Conservation (phyloP, 305 asterid genomes). For the Solanum hybrid region DNA sequence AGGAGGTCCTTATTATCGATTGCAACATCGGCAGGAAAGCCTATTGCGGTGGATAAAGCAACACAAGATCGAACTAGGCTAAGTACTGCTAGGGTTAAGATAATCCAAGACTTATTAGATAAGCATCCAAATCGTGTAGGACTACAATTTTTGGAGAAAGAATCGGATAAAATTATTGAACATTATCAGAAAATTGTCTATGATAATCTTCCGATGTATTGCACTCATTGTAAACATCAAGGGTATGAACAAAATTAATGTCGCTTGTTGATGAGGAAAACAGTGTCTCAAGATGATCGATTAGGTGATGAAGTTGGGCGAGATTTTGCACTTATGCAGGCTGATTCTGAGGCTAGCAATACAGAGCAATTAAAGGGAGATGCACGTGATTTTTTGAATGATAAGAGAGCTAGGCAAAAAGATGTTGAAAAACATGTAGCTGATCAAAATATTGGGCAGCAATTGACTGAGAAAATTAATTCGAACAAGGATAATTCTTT, state of each 20-base stretch:
- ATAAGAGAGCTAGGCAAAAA: background rate
- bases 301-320: background rate
- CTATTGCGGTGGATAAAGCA: background rate
- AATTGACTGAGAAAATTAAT: no score
- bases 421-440: background rate
- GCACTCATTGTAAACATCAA: background rate
- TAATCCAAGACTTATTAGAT: background rate
- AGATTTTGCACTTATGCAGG: background rate
- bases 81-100: background rate
- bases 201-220: background rate
- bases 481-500: background rate
- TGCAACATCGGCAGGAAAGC: background rate
- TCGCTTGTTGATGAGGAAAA: background rate
- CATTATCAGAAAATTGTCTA: background rate
- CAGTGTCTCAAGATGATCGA: background rate
- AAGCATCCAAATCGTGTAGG: background rate
- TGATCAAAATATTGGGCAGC: background rate
- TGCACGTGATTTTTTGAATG: background rate
- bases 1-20: background rate
- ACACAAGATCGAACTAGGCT: background rate
- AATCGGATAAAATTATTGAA: background rate
- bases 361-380: background rate
- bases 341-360: background rate
- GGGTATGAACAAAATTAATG: background rate
- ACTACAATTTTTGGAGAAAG: background rate